Percentiles rank a stretch among this genome's conserved stretches.
phyloP scores from a whole-genome alignment of 768 basidiomycete genomes.

The Agaricus sinodeliciosus region DNA sequence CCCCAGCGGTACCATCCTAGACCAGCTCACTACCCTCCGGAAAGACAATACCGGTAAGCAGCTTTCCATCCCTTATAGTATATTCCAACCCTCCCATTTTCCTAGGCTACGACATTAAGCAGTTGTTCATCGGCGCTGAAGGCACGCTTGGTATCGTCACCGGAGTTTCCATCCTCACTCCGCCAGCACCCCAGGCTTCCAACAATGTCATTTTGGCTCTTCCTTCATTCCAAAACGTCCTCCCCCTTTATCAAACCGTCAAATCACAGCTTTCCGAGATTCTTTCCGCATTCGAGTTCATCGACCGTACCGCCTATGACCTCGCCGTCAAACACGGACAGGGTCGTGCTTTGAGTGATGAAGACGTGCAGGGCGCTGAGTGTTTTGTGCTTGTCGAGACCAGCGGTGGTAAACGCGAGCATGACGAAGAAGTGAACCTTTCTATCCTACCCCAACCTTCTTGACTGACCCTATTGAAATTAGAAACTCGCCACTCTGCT shows the following conservation, averaged over 20 bases:
- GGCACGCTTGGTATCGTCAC: constrained; percentile 96
- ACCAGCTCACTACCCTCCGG: constrained; percentile 82
- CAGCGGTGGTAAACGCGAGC: constrained; percentile 85
- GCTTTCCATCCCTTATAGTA: background rate
- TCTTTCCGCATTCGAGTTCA: constrained; percentile 95
- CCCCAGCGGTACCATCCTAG: constrained; percentile 87
- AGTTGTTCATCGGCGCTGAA: constrained; percentile 96
- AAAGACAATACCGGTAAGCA: constrained; percentile 93
- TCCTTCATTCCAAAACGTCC: constrained; percentile 80
- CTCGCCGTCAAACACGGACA: constrained; percentile 81
- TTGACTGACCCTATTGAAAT: constrained; percentile 3
- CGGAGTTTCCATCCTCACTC: constrained; percentile 89
- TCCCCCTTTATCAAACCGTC: constrained; percentile 76
- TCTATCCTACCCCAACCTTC: background rate
- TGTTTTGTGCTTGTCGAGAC: constrained; percentile 95
- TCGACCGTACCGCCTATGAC: constrained; percentile 82
- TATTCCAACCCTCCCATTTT: constrained; percentile 2
- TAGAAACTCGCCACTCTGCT: constrained; percentile 84
- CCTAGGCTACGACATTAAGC: constrained; percentile 93
- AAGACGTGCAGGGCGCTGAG: constrained; percentile 70
- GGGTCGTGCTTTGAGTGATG: constrained; percentile 65
- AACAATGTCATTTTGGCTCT: constrained; percentile 92
- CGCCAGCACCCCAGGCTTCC: constrained; percentile 72
- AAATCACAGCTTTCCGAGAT: constrained; percentile 88
- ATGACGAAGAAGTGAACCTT: constrained; percentile 77